A percentile compares a stretch with the other conserved stretches of the same genome.
Evolutionary conservation across 1,284 basidiomycete species (phyloP).

Genomic region (Ceraceosorus guamensis): DNA sequence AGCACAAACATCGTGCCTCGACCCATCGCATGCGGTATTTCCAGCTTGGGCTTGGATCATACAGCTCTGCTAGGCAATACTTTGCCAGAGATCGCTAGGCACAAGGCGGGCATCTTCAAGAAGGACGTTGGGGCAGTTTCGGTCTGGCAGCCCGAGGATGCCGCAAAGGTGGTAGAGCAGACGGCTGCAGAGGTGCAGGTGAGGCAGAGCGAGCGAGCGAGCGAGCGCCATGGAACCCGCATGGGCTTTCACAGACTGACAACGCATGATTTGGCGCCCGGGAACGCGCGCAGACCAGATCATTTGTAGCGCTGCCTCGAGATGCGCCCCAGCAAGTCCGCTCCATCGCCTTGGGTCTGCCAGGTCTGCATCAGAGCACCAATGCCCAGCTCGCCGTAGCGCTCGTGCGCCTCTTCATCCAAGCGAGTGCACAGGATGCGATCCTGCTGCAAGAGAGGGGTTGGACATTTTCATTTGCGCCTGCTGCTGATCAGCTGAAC

Average conservation of each 20-base stretch:
- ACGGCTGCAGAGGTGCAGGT: slow-evolving; percentile 26
- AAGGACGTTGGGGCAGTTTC: slow-evolving; percentile 75
- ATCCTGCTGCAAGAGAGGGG: no score
- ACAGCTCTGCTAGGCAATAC: slow-evolving; percentile 84
- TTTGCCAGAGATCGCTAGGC: slow-evolving; percentile 79
- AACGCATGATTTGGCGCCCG: no score
- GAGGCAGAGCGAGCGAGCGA: slow-evolving; percentile 60
- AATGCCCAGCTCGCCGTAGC: slow-evolving; percentile 84
- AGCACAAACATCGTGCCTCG: slow-evolving; percentile 91
- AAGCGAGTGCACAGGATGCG: slow-evolving; percentile 45
- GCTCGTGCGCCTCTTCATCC: slow-evolving; percentile 66
- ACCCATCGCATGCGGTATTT: slow-evolving; percentile 81
- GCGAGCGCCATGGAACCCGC: slow-evolving; percentile 1
- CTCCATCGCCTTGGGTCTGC: slow-evolving; percentile 61
- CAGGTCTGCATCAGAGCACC: slow-evolving; percentile 78
- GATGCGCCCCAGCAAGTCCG: slow-evolving; percentile 60
- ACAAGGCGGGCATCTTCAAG: slow-evolving; percentile 98
- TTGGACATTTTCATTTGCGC: background rate
- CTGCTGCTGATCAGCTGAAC: slow-evolving; percentile 5
- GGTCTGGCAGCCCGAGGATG: slow-evolving; percentile 70
- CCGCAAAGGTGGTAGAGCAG: slow-evolving; percentile 63
- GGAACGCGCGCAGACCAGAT: no score
- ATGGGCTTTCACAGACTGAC: no score
- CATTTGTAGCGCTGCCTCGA: slow-evolving; percentile 50
- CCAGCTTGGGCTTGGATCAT: slow-evolving; percentile 88